A percentile compares a stretch with the other conserved stretches of the same genome.
Evolutionary conservation across 768 basidiomycete genomes (phyloP).

Genomic region (Lanmaoa pseudosensibilis): DNA sequence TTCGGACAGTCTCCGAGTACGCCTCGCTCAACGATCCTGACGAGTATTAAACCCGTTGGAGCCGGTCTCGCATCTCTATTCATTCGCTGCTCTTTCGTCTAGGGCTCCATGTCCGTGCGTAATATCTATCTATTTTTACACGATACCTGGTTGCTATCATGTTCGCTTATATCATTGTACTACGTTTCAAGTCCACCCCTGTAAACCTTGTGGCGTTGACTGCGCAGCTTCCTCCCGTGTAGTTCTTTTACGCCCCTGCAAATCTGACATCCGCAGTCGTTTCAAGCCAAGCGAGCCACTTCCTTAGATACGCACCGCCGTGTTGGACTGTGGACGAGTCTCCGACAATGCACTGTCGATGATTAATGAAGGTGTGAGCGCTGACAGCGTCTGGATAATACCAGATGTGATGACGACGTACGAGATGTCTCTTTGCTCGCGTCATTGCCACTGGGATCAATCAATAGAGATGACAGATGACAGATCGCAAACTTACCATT

Average conservation of each 20-base stretch:
- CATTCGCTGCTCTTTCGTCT: background rate
- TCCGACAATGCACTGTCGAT: constrained; percentile 78
- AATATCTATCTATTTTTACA: constrained; percentile 20
- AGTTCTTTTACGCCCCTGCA: constrained; percentile 52
- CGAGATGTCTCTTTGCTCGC: constrained; percentile 82
- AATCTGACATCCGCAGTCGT: constrained; percentile 87
- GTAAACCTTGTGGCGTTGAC: background rate
- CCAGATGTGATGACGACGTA: constrained; percentile 39
- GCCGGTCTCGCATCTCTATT: constrained; percentile 4
- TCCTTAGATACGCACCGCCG: constrained; percentile 80
- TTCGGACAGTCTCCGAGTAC: constrained; percentile 73
- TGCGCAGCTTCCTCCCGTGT: background rate
- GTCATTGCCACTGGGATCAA: constrained; percentile 78
- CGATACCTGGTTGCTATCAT: background rate
- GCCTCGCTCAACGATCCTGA: constrained; percentile 71
- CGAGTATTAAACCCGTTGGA: constrained; percentile 50
- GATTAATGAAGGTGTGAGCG: background rate
- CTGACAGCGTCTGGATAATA: background rate
- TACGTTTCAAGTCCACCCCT: background rate
- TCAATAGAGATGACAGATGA: background rate
- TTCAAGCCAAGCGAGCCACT: constrained; percentile 92
- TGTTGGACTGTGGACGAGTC: constrained; percentile 90
- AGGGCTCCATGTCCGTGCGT: background rate
- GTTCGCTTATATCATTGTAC: constrained; percentile 5
- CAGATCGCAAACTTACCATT: constrained; percentile 58